phyloP scores from a whole-genome alignment of 2,329 filamentous ascomycete species.

The Fusarium nurragi region DNA sequence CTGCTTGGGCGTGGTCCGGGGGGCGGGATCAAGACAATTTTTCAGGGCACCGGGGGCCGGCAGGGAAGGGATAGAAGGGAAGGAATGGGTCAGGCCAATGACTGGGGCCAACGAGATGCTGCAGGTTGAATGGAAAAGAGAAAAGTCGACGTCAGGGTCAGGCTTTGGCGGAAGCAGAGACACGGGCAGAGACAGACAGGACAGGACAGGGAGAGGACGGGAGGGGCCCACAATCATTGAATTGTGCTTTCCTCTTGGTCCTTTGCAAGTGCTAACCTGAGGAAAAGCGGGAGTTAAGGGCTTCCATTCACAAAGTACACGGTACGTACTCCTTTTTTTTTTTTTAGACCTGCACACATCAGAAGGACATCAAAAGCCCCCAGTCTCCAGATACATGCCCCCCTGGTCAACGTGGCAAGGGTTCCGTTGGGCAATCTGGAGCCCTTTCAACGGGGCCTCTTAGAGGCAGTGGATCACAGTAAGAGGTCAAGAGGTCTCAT shows the following conservation, averaged over 20 bases:
- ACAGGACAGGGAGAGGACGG: slow-evolving; percentile 20
- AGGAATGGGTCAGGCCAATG: slow-evolving; percentile 36
- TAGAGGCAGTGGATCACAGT: slow-evolving; percentile 14
- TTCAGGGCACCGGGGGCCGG: slow-evolving; percentile 34
- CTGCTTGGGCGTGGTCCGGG: slow-evolving; percentile 10
- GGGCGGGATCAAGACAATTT: slow-evolving; percentile 44
- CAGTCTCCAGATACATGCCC: slow-evolving; percentile 15
- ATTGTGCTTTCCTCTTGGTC: slow-evolving; percentile 35
- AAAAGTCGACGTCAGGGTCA: slow-evolving; percentile 39
- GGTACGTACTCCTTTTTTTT: slow-evolving; percentile 23
- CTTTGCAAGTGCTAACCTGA: slow-evolving; percentile 12
- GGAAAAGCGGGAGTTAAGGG: slow-evolving; percentile 19
- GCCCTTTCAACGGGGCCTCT: slow-evolving; percentile 28
- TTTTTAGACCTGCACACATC: slow-evolving; percentile 22
- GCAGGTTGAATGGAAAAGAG: slow-evolving; percentile 36
- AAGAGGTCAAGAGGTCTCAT: slow-evolving; percentile 14
- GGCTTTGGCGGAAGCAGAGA: slow-evolving; percentile 23
- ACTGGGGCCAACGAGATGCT: slow-evolving; percentile 31
- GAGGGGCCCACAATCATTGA: slow-evolving; percentile 31
- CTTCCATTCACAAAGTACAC: not conserved
- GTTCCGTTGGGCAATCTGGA: slow-evolving; percentile 24
- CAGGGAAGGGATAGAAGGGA: slow-evolving; percentile 37
- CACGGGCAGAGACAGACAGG: slow-evolving; percentile 3
- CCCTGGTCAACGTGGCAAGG: slow-evolving; percentile 37
- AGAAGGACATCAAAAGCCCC: slow-evolving; percentile 26